Evolutionary conservation across 352 stramenopile genomes (phyloP), one percentile per base, ranked within the genome.

Genomic region (Phytophthora litchii): DNA sequence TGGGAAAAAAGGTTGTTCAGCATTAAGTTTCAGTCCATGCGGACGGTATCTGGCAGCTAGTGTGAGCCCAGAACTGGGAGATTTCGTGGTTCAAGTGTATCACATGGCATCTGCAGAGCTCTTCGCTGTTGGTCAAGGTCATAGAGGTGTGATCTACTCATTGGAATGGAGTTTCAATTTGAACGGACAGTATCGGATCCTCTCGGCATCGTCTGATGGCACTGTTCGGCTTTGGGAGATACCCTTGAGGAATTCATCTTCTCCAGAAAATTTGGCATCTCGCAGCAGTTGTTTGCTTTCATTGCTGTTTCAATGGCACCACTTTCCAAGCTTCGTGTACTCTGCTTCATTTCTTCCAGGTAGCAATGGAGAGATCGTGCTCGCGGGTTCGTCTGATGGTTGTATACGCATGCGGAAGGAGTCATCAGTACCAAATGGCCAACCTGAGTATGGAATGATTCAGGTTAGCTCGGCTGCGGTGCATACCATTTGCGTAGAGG

Each of bases 291-390:
- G 25, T 40, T 31, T 63, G 21, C 42, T 76, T 3, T 27, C 16
- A 13, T 40, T 31, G 14, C 11, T 53, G 11, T 83, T 65, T 17
- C 53, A 83, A 29, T 88, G 78, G 57, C 77, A 87, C 8, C 83
- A 92, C 57, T 69, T 83, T 8, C 80, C 76, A 10, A 75, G 64
- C 11, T 89, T 88, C 44, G 83, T 91, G 8, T 91, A 89, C 54
- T 85, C 79, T 38, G 76, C 74, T 1, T 64, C 76, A 6, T 92
- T 90, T 56, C 67, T 88, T 32, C 64, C 64, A 12, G 29, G 55
- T 10, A 63, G 23, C 0, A 32, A 63, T 8, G 58, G 55, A 11
- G 57, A 73, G 9, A 44, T 86, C 9, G 54, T 75, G 4, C n/a
- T 88, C 23, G 83, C 65, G 5, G 82, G 76, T 4, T 66, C 79